Evolutionary conservation across 2,329 filamentous ascomycete species (phyloP), one percentile per base, ranked within the genome.

Genomic region (Botrytis aclada): DNA sequence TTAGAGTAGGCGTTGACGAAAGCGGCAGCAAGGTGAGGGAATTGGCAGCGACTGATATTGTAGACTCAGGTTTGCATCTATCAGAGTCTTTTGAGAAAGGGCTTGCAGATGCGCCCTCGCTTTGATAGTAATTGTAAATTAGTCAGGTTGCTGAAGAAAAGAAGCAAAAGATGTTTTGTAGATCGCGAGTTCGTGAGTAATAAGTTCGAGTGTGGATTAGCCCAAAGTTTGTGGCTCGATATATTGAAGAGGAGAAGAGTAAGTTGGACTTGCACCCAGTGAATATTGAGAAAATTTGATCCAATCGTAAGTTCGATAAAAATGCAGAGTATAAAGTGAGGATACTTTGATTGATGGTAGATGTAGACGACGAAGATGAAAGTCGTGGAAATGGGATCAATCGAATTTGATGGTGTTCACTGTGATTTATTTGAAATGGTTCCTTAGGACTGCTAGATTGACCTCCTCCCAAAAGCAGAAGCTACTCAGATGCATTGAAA

Each of bases 31-130:
- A 67, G 10, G 43, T 39, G 1, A n/a, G 32, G 29, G 9, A 54
- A 54, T 7, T 29, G 5, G 16, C 34, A 54, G 10, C 34, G 39
- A 54, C 16, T 29, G 16, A 51, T 34, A 22, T 25, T 0, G 18
- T 25, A 20, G 25, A 67, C 25, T n/a, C 47, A 14, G 3, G 12
- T 9, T 41, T 10, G 34, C 3, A 18, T 56, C 4, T n/a, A 32
- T 37, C 2, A 3, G 4, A 39, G 22, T 41, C 16, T 14, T 25
- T 4, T 12, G 34, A 34, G 8, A 3, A 41, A 10, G 6, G 4
- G 9, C 10, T 22, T 41, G 1, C 0, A 2, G 3, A 20, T 25
- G 16, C 6, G 22, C 6, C 3, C 25, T 8, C 7, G 14, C 6
- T 18, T 39, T n/a, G 12, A n/a, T n/a, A 18, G 22, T 8, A 10